These are phyloP conservation scores for Rhynchospora tenuis DNA, from an alignment of 176 grass and related monocot species.

Conservation along the genomic window DNA sequence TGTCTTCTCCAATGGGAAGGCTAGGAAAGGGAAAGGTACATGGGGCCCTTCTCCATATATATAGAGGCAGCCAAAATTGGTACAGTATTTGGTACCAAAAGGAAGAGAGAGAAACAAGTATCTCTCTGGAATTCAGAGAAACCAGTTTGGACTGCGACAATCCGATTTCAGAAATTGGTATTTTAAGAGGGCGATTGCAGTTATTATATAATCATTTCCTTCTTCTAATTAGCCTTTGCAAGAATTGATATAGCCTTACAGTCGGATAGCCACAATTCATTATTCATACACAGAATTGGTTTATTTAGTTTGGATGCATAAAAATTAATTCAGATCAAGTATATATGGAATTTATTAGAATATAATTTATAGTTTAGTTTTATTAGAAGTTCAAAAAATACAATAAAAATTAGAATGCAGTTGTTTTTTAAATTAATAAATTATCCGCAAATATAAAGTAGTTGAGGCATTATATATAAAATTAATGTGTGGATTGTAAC, in stretches of 20 bases:
- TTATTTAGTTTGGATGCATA: background rate
- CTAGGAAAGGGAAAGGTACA: slow-evolving; percentile 51
- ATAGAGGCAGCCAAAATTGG: slow-evolving; percentile 35
- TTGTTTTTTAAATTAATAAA: background rate
- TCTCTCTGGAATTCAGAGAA: slow-evolving; percentile 42
- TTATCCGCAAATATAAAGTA: background rate
- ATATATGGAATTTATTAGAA: too few species aligned
- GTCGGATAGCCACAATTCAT: background rate
- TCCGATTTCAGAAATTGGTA: background rate
- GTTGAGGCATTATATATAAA: background rate
- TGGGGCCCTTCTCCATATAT: slow-evolving; percentile 40
- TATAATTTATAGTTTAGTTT: background rate
- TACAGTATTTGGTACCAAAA: slow-evolving; percentile 34
- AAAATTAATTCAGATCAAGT: background rate
- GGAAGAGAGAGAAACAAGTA: slow-evolving; percentile 7
- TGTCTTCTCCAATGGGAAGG: slow-evolving; percentile 60
- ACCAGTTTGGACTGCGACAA: slow-evolving; percentile 24
- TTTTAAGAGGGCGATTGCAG: slow-evolving; percentile 6
- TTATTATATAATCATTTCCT: background rate
- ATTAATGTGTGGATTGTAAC: background rate
- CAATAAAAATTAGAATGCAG: too few species aligned
- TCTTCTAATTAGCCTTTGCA: background rate
- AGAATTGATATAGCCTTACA: slow-evolving; percentile 20
- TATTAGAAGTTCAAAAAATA: background rate
- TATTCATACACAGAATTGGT: background rate